phyloP scores from a whole-genome alignment of 2,329 filamentous ascomycete species.

The Emmonsiellopsis sp. region DNA sequence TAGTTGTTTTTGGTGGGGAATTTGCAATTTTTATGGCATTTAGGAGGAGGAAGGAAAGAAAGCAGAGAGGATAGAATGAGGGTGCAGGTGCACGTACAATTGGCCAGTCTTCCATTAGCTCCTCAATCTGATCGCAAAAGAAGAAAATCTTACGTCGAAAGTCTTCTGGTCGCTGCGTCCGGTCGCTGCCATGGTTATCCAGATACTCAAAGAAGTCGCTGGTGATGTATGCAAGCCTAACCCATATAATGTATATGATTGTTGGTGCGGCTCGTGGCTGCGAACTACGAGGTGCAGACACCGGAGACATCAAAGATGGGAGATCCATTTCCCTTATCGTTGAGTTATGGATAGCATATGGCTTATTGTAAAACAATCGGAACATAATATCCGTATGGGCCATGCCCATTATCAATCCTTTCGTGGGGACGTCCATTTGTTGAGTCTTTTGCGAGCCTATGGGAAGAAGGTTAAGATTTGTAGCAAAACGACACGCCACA shows the following conservation, averaged over 20 bases:
- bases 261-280: background rate
- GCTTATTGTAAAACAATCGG: background rate
- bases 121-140: background rate
- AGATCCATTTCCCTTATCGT: background rate
- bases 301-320: background rate
- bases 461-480: background rate
- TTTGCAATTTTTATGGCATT: background rate
- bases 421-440: background rate
- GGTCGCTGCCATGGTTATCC: background rate
- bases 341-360: background rate
- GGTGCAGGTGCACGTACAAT: background rate
- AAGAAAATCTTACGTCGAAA: background rate
- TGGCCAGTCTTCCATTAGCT: background rate
- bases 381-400: background rate
- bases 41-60: background rate
- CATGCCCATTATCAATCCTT: background rate
- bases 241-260: background rate
- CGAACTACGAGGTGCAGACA: background rate
- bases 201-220: conserved; percentile 1
- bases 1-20: background rate
- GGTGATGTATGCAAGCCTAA: background rate
- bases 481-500: background rate
- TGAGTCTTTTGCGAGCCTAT: background rate
- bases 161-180: background rate
- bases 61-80: background rate